These are phyloP conservation scores for Ceratobasidium sp. DNA, from an alignment of 1,284 basidiomycete species.

Conservation along the genomic window DNA sequence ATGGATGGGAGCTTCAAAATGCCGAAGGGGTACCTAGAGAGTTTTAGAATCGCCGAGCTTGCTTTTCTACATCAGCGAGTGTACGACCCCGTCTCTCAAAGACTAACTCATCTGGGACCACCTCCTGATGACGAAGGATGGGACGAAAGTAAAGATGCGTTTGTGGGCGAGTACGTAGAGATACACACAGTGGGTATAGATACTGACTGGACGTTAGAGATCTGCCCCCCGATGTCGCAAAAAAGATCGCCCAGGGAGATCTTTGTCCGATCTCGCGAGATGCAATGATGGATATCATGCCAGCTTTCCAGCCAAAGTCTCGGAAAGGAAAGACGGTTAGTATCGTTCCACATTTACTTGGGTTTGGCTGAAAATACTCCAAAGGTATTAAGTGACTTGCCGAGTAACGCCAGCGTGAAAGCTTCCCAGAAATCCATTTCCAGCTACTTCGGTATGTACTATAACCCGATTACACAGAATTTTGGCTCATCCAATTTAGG, in stretches of 20 bases:
- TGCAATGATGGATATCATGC: conserved; percentile 81
- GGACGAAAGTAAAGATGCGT: conserved; percentile 68
- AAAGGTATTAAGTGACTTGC: conserved; percentile 57
- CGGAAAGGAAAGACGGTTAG: conserved; percentile 47
- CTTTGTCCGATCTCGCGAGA: conserved; percentile 74
- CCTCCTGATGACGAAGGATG: conserved; percentile 58
- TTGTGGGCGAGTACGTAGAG: conserved; percentile 77
- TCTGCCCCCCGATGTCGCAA: conserved; percentile 48
- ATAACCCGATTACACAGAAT: conserved; percentile 16
- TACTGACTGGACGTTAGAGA: conserved; percentile 32
- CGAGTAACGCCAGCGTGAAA: conserved; percentile 58
- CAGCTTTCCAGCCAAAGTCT: conserved; percentile 63
- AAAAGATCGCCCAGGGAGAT: conserved; percentile 74
- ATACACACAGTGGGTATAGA: conserved; percentile 54
- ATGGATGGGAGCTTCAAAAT: conserved; percentile 86
- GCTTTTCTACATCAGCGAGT: conserved; percentile 95
- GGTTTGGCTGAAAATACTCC: conserved; percentile 48
- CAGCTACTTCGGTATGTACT: conserved; percentile 29
- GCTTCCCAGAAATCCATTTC: conserved; percentile 44
- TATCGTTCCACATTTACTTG: conserved; percentile 45
- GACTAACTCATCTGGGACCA: conserved; percentile 71
- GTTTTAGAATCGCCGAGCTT: conserved; percentile 78
- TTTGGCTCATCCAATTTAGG: conserved; percentile 6
- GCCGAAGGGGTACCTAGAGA: conserved; percentile 72
- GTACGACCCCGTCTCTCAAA: conserved; percentile 73